phyloP scores from a whole-genome alignment of 176 grass and related monocot genomes.

The Eleusine coracana region DNA sequence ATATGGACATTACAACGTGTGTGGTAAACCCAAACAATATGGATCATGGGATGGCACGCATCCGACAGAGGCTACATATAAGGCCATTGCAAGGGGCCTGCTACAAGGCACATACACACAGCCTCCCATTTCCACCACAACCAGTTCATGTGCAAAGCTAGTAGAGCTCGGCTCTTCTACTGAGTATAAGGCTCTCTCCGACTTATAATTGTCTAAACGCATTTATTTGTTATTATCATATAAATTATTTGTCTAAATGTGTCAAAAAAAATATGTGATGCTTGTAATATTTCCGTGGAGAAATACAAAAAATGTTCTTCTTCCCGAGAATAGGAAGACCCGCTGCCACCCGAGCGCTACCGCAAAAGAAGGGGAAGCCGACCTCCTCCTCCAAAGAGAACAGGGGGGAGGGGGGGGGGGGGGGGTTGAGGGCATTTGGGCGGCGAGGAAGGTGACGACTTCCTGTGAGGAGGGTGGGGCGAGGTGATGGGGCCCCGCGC shows the following conservation, averaged over 20 bases:
- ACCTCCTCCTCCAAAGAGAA: no score
- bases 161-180: not conserved
- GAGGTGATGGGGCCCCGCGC: no score
- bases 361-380: no score
- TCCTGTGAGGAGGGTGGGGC: no score
- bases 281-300: no score
- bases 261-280: no score
- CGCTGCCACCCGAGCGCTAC: no score
- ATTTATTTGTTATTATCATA: not conserved
- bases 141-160: constrained; percentile 25
- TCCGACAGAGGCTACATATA: constrained; percentile 57
- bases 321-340: no score
- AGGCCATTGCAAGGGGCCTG: constrained; percentile 53
- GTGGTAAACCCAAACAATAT: constrained; percentile 52
- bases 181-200: constrained; percentile 28
- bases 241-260: not conserved
- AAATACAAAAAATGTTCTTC: no score
- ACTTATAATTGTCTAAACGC: constrained; percentile 24
- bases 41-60: constrained; percentile 71
- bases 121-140: constrained; percentile 36
- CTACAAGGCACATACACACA: constrained; percentile 46
- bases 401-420: no score
- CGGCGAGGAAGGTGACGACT: no score
- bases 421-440: no score
- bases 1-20: constrained; percentile 41